Evolutionary conservation across 768 basidiomycete species (phyloP).

Genomic region (Lyophyllum atratum): DNA sequence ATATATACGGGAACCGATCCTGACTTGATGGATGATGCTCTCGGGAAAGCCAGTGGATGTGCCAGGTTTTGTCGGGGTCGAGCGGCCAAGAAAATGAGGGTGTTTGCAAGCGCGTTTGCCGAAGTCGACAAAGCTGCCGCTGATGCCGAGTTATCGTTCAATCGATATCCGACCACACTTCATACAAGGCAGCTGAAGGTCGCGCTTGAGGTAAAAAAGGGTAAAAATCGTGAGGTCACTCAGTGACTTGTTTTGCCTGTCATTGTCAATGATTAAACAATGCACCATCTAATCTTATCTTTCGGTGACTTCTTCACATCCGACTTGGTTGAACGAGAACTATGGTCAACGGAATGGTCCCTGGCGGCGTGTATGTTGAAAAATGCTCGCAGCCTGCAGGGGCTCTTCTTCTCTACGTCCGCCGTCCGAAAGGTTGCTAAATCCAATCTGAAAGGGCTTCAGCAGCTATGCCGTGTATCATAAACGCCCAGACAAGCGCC

Average conservation of each 20-base stretch:
- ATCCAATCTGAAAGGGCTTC: no score
- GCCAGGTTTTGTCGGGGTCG: constrained; percentile 14
- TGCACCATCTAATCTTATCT: background rate
- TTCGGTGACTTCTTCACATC: background rate
- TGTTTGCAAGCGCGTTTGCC: constrained; percentile 16
- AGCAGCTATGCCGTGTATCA: no score
- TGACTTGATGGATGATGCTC: constrained; percentile 14
- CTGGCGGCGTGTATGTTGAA: no score
- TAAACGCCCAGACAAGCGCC: no score
- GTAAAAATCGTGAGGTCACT: background rate
- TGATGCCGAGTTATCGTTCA: constrained; percentile 10
- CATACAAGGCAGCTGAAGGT: background rate
- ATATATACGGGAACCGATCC: constrained; percentile 15
- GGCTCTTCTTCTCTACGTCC: no score
- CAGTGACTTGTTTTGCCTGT: no score
- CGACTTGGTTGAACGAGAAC: no score
- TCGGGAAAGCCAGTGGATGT: constrained; percentile 19
- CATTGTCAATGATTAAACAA: background rate
- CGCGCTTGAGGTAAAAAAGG: background rate
- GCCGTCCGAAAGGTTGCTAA: no score
- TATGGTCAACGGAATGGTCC: no score
- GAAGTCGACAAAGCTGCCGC: constrained; percentile 19
- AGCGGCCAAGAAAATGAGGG: constrained; percentile 18
- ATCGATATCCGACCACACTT: no score
- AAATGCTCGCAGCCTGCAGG: no score